Conservation (phyloP, 352 stramenopile genomes). For the Globisporangium radiosum region DNA sequence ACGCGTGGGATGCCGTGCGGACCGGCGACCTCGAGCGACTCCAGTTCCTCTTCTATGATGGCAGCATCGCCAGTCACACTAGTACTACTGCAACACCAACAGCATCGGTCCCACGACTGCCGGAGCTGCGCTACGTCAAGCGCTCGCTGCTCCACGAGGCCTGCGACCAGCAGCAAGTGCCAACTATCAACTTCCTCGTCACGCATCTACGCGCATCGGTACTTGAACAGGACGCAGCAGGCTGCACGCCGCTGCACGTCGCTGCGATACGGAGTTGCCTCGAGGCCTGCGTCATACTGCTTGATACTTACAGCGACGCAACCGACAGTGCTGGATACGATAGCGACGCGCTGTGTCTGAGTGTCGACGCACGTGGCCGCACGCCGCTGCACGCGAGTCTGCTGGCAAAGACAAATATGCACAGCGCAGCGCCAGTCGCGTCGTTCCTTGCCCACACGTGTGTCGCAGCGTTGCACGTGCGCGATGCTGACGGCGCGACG, state of each 20-base stretch:
- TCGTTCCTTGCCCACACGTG: conserved; percentile 25
- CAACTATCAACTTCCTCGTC: conserved; percentile 26
- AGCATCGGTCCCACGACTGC: not conserved
- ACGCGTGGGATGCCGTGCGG: conserved; percentile 42
- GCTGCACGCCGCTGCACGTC: conserved; percentile 43
- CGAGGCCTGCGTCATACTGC: conserved; percentile 34
- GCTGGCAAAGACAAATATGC: conserved; percentile 1
- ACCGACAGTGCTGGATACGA: conserved; percentile 1
- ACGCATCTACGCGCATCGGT: conserved; percentile 8
- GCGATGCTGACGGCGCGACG: conserved; percentile 29
- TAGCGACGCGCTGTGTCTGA: conserved; percentile 21
- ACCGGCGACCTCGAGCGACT: conserved; percentile 34
- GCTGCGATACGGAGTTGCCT: conserved; percentile 34
- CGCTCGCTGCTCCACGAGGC: conserved; percentile 57
- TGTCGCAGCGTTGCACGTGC: conserved; percentile 25
- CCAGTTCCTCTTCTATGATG: conserved; percentile 23
- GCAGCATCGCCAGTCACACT: not conserved
- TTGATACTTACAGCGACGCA: conserved; percentile 12
- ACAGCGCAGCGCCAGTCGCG: conserved; percentile 7
- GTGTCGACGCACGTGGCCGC: conserved; percentile 32
- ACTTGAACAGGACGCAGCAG: conserved; percentile 22
- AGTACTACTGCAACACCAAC: not conserved
- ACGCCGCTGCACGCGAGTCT: conserved; percentile 50
- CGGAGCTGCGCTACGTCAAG: conserved; percentile 18
- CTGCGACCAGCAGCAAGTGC: conserved; percentile 22